These are phyloP conservation scores for Aureobasidium sp. DNA, from an alignment of 2,329 filamentous ascomycete species.

Conservation along the genomic window DNA sequence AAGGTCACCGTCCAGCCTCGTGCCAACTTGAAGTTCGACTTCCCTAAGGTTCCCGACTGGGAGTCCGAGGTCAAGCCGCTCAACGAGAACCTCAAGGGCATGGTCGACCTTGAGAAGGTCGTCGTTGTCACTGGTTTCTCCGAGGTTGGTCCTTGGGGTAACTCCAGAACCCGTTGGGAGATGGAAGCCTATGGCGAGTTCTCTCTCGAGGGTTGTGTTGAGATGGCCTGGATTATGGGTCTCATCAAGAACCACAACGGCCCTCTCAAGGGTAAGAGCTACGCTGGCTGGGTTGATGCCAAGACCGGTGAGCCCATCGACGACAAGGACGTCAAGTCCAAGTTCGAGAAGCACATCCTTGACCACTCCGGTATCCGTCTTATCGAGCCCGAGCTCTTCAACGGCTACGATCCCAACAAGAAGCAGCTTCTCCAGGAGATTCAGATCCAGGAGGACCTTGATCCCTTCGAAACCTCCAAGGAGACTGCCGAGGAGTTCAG, in stretches of 20 bases:
- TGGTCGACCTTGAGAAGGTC: constrained; percentile 98
- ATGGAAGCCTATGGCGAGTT: constrained; percentile 98
- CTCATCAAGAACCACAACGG: constrained; percentile 99
- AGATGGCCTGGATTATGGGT: constrained; percentile 99
- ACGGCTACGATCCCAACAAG: constrained; percentile 95
- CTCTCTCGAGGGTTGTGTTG: constrained; percentile 93
- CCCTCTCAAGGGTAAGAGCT: constrained; percentile 88
- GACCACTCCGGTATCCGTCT: constrained; percentile 96
- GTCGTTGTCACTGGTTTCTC: constrained; percentile 96
- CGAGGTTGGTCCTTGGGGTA: constrained; percentile 96
- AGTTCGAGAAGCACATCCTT: constrained; percentile 94
- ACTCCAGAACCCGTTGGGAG: constrained; percentile 96
- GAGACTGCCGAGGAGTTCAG: constrained; percentile 97
- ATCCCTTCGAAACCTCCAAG: constrained; percentile 94
- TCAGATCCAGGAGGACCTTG: constrained; percentile 92
- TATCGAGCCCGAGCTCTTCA: constrained; percentile 94
- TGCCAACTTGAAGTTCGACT: constrained; percentile 97
- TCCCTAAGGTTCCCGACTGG: constrained; percentile 87
- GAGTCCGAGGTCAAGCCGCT: constrained; percentile 83
- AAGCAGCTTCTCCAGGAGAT: constrained; percentile 98
- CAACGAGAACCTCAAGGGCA: constrained; percentile 82
- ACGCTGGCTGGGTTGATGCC: constrained; percentile 92
- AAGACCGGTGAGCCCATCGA: constrained; percentile 94
- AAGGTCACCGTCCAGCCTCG: constrained; percentile 88
- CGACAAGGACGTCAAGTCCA: constrained; percentile 94